A percentile compares a stretch with the other conserved stretches of the same genome.
Evolutionary conservation across 1,284 basidiomycete genomes (phyloP).

Genomic region (Microbotryomycetes sp.): DNA sequence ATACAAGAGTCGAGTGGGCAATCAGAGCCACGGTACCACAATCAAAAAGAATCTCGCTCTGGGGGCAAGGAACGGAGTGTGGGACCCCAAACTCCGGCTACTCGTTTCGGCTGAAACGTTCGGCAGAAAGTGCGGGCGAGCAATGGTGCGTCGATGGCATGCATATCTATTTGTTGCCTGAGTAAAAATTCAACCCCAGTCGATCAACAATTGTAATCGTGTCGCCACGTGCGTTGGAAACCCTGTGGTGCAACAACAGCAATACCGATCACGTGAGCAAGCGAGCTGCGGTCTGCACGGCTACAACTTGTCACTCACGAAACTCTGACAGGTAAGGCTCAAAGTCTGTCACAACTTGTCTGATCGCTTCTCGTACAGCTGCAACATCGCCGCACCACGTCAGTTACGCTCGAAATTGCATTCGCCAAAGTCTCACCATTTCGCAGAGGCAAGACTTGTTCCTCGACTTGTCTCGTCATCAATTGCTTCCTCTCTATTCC

Average conservation of each 20-base stretch:
- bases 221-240: constrained; percentile 60
- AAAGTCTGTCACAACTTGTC: constrained; percentile 63
- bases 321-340: constrained; percentile 66
- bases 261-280: neutral
- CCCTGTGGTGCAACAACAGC: constrained; percentile 39
- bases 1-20: no score
- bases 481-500: constrained; percentile 47
- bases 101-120: neutral
- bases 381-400: no score
- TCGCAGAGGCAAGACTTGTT: constrained; percentile 52
- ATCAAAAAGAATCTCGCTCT: no score
- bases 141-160: no score
- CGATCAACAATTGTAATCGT: constrained; percentile 63
- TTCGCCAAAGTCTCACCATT: constrained; percentile 52
- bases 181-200: constrained; percentile 42
- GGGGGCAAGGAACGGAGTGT: neutral
- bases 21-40: no score
- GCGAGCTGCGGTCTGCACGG: neutral
- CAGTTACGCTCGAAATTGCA: neutral
- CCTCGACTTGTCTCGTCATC: constrained; percentile 38
- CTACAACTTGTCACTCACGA: constrained; percentile 26
- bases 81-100: neutral
- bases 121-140: no score
- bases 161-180: no score
- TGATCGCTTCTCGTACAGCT: constrained; percentile 65